Evolutionary conservation across 768 basidiomycete genomes (phyloP).

Genomic region (Obba rivulosa): DNA sequence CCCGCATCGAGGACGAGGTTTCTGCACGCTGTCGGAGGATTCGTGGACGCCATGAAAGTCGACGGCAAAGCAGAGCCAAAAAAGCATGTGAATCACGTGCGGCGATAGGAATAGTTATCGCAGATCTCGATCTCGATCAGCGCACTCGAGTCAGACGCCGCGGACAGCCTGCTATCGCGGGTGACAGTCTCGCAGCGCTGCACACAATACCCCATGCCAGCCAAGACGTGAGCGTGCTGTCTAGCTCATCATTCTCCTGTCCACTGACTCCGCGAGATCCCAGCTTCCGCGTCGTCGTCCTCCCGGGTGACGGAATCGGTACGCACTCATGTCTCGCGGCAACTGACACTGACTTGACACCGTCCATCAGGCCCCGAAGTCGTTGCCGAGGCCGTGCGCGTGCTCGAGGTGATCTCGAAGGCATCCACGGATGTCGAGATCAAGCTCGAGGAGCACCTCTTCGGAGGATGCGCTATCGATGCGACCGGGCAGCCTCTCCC

Average conservation of each 20-base stretch:
- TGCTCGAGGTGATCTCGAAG: constrained; percentile 68
- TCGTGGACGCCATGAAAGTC: constrained; percentile 14
- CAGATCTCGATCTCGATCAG: constrained; percentile 10
- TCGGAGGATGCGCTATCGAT: constrained; percentile 95
- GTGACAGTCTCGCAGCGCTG: too few relatives aligned
- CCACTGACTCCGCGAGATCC: not conserved
- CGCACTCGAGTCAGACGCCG: not conserved
- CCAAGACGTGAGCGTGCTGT: too few relatives aligned
- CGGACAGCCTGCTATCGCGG: constrained; percentile 1
- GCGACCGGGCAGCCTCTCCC: constrained; percentile 81
- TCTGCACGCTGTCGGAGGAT: constrained; percentile 48
- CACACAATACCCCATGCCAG: too few relatives aligned
- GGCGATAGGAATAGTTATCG: not conserved
- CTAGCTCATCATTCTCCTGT: not conserved
- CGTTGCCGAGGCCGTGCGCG: constrained; percentile 74
- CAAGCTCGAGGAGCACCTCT: constrained; percentile 67
- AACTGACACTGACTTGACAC: not conserved
- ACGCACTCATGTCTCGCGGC: constrained; percentile 12
- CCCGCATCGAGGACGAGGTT: constrained; percentile 91
- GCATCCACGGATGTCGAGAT: constrained; percentile 63
- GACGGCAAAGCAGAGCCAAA: constrained; percentile 9
- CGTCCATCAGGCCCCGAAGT: constrained; percentile 80
- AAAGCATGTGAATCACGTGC: constrained; percentile 17
- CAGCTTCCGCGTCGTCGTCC: constrained; percentile 84
- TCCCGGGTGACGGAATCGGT: constrained; percentile 99